Conservation (phyloP, 352 stramenopile genomes). For the Phytophthora lateralis region DNA sequence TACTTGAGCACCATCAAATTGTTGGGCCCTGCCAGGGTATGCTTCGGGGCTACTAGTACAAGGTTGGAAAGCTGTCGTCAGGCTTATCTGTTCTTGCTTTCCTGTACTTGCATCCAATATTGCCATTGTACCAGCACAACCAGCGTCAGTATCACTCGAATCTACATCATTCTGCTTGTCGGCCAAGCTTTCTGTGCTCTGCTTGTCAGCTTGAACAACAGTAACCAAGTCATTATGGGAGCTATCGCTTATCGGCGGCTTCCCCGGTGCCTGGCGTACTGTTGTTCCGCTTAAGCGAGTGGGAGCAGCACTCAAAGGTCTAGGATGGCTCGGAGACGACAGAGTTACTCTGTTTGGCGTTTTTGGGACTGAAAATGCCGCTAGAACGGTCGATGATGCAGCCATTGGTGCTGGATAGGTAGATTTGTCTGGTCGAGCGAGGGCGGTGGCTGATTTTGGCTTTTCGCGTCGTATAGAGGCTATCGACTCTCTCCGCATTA, state of each 20-base stretch:
- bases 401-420: neutral
- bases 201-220: neutral
- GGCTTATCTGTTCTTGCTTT: neutral
- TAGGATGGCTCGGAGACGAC: conserved; percentile 1
- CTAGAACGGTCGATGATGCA: neutral
- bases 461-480: conserved; percentile 43
- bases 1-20: neutral
- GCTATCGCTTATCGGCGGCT: neutral
- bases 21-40: neutral
- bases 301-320: conserved; percentile 21
- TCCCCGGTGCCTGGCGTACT: neutral
- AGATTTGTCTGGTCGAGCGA: neutral
- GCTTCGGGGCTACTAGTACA: neutral
- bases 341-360: conserved; percentile 4
- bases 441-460: conserved; percentile 10
- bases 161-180: neutral
- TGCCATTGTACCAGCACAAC: neutral
- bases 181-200: neutral
- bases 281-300: conserved; percentile 2
- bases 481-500: conserved; percentile 35
- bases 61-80: neutral
- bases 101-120: neutral
- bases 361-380: conserved; percentile 5
- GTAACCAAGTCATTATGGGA: neutral
- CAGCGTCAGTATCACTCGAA: neutral